A percentile compares a stretch with the other conserved stretches of the same genome.
Conservation (phyloP, 495 filamentous ascomycete genomes). For the Penicillium egyptiacum region DNA sequence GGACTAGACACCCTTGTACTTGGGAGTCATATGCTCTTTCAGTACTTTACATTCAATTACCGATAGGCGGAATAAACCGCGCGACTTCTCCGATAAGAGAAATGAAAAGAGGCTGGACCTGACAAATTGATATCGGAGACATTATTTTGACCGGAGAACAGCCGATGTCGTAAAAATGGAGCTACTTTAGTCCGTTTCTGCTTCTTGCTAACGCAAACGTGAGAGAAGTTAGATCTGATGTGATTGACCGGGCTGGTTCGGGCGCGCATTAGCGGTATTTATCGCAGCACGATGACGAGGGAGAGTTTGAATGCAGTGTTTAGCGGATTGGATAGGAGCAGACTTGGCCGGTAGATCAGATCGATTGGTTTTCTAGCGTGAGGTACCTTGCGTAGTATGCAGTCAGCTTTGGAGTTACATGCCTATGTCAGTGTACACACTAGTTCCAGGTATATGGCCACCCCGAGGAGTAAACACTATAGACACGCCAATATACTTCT, state of each 20-base stretch:
- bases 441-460: not conserved
- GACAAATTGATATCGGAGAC: conserved; percentile 12
- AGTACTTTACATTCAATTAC: not conserved
- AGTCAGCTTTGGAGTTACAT: not conserved
- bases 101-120: not conserved
- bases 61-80: conserved; percentile 14
- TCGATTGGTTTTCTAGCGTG: conserved; percentile 4
- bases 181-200: conserved; percentile 20
- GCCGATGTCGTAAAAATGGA: conserved; percentile 19
- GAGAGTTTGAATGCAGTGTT: not conserved
- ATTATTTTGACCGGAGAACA: conserved; percentile 23
- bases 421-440: not conserved
- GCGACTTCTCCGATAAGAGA: conserved; percentile 18
- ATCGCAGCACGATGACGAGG: conserved; percentile 3
- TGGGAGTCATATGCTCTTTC: not conserved
- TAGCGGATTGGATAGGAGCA: conserved; percentile 14
- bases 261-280: conserved; percentile 31
- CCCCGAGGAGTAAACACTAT: not conserved
- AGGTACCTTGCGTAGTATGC: conserved; percentile 11
- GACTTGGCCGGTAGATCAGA: conserved; percentile 13
- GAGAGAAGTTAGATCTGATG: conserved; percentile 28
- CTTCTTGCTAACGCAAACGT: conserved; percentile 16
- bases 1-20: not conserved
- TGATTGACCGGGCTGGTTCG: conserved; percentile 24
- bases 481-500: not conserved